Conservation (phyloP, 345 rosid genomes). For the Salix koriyanagi region DNA sequence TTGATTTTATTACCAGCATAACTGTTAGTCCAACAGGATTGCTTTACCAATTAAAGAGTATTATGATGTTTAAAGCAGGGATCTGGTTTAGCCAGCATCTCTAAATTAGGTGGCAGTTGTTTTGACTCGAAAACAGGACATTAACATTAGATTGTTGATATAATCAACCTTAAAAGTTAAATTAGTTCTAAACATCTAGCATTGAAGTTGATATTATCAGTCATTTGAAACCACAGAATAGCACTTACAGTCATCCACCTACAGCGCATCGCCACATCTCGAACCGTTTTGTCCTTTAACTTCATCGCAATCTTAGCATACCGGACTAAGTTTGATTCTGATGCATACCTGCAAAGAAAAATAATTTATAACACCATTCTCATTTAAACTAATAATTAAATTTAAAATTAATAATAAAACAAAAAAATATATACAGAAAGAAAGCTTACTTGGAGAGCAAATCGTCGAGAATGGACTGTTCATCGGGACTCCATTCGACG, state of each 20-base stretch:
- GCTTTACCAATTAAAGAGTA: too few relatives aligned
- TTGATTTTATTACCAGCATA: too few relatives aligned
- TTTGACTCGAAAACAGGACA: too few relatives aligned
- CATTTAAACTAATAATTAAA: background rate
- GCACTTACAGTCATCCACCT: constrained; percentile 76
- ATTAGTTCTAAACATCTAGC: background rate
- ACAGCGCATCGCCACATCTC: constrained; percentile 80
- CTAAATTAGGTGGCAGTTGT: too few relatives aligned
- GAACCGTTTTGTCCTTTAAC: constrained; percentile 68
- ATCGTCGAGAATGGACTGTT: constrained; percentile 66
- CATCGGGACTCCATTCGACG: constrained; percentile 61
- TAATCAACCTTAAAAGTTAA: background rate
- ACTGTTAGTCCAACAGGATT: too few relatives aligned
- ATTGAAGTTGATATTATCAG: background rate
- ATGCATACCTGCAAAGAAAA: constrained; percentile 43
- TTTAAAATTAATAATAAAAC: background rate
- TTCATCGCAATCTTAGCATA: constrained; percentile 82
- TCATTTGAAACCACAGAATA: background rate
- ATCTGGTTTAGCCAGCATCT: too few relatives aligned
- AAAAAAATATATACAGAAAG: too few relatives aligned
- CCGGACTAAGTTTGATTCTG: constrained; percentile 53
- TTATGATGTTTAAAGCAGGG: too few relatives aligned
- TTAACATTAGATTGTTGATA: too few relatives aligned
- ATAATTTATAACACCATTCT: background rate
- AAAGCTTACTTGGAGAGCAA: constrained; percentile 52